phyloP scores from a whole-genome alignment of 1,139 yeast species.

The Blastobotrys ciferrii region DNA sequence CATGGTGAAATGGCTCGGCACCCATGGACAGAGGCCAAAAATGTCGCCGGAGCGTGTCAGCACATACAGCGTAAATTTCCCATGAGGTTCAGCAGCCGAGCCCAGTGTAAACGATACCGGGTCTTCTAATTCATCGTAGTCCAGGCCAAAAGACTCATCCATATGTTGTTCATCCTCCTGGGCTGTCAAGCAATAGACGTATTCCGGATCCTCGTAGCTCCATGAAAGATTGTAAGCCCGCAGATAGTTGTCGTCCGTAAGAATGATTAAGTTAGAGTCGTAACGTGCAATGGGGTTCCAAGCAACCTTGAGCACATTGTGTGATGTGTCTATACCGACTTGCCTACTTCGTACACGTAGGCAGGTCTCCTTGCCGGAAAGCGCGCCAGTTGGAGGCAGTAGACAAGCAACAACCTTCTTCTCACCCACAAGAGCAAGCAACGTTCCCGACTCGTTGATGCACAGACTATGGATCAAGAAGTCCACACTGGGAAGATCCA shows the following conservation, averaged over 20 bases:
- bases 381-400: constrained; percentile 34
- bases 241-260: constrained; percentile 39
- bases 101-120: constrained; percentile 51
- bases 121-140: constrained; percentile 21
- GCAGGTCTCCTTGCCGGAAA: constrained; percentile 23
- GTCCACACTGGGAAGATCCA: constrained; percentile 33
- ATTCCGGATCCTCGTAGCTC: constrained; percentile 31
- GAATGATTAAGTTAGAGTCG: constrained; percentile 43
- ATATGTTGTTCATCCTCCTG: not conserved
- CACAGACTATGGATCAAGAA: constrained; percentile 32
- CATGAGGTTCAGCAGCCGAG: constrained; percentile 39
- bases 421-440: constrained; percentile 43
- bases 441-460: constrained; percentile 43
- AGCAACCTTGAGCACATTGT: constrained; percentile 31
- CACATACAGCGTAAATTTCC: constrained; percentile 48
- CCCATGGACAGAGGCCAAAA: constrained; percentile 54
- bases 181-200: constrained; percentile 8
- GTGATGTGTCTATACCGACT: constrained; percentile 8
- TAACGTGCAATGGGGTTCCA: constrained; percentile 47
- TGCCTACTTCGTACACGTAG: constrained; percentile 12
- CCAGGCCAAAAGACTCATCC: constrained; percentile 11
- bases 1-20: constrained; percentile 45
- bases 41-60: constrained; percentile 54
- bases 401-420: constrained; percentile 35
- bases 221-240: constrained; percentile 39